phyloP scores from a whole-genome alignment of 768 basidiomycete genomes.

The Rhodotorula toruloides region DNA sequence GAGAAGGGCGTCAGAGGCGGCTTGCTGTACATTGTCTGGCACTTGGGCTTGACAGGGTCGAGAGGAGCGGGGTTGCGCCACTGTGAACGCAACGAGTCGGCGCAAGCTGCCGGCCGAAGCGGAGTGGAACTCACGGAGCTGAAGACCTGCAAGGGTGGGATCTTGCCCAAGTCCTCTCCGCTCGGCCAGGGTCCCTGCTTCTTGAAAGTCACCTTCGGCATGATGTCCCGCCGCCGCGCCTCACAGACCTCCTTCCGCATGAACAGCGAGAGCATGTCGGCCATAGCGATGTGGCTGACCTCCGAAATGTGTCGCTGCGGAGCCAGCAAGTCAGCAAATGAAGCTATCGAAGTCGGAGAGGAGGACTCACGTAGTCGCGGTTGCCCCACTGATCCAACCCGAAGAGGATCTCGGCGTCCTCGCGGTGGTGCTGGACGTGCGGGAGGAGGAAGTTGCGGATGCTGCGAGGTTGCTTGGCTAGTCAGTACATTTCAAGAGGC shows the following conservation, averaged over 20 bases:
- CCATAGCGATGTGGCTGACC: constrained; percentile 10
- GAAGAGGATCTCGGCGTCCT: constrained; percentile 19
- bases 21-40: constrained; percentile 10
- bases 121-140: constrained; percentile 23
- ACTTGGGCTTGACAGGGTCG: constrained; percentile 16
- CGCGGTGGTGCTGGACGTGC: constrained; percentile 18
- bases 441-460: constrained; percentile 31
- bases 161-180: constrained; percentile 2
- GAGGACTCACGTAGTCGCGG: constrained; percentile 20
- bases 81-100: neutral
- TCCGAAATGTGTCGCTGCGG: constrained; percentile 23
- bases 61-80: constrained; percentile 3
- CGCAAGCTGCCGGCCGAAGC: too few species aligned
- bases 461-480: neutral
- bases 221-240: neutral
- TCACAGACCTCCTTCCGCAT: constrained; percentile 31
- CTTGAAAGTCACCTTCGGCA: neutral
- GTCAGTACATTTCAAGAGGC: neutral
- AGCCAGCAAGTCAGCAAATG: neutral
- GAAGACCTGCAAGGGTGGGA: constrained; percentile 10
- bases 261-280: constrained; percentile 31
- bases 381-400: constrained; percentile 12
- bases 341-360: neutral
- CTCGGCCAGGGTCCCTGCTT: constrained; percentile 6
- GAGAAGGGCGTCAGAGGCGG: constrained; percentile 10